Evolutionary conservation across 2,329 filamentous ascomycete genomes (phyloP), one percentile per base, ranked within the genome.

Genomic region (Mycosphaerella sp.): DNA sequence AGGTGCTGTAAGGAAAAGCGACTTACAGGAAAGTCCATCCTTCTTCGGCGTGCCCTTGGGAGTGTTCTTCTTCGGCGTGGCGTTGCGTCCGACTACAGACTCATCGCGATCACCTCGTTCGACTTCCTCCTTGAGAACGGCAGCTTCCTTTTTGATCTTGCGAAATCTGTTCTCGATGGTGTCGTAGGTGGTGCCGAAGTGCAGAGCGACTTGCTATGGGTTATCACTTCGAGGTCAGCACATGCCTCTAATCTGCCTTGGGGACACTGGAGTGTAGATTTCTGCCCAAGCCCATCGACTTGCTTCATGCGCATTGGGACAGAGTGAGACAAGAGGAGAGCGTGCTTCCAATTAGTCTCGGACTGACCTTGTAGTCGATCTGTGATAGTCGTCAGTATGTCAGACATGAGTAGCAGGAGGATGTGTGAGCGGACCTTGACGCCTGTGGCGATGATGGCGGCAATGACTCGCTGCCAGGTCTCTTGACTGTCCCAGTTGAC

Each of bases 151-250:
- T 42, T 75, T 76, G 53, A 70, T 71, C 41, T 66, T 68, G 39
- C 73, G 71, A 32, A 79, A 70, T 2, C 68, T 70, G 39, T 68
- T 68, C 53, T 78, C 71, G 18, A 79, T 69, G 0, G 75, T 65
- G 53, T 77, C 45, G 30, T 48, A 10, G 10, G 16, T 18, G 2
- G n/a, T 13, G 8, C 69, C 71, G 56, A 73, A 79, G 45, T 73
- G 62, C 2, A 61, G 58, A 0, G 75, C 75, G 18, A 76, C 70
- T 3, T 66, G 62, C 1, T 34, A 13, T 34, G 10, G 10, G 28
- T 30, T 6, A 30, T 30, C 28, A 30, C 28, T 30, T 10, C 6
- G 10, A 30, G 6, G 10, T 30, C 28, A 30, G 28, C 28, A 30
- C 6, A 10, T 30, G 10, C 10, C 28, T 6, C 28, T 30, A 30